Conservation (phyloP, 2,329 filamentous ascomycete genomes). For the Teratosphaeriaceae sp. region DNA sequence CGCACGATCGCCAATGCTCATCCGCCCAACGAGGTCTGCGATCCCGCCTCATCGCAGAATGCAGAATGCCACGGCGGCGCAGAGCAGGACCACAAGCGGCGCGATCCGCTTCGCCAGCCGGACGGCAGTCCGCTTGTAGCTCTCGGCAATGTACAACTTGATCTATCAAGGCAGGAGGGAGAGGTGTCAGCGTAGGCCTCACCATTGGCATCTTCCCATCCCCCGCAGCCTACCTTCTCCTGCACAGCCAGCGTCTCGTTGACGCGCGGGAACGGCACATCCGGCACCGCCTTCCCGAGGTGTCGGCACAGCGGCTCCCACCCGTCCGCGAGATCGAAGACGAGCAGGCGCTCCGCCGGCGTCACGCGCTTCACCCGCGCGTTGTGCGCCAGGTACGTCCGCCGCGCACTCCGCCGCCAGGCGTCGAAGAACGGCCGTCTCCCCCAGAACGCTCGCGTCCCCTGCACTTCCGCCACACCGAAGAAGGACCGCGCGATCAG, state of each 20-base stretch:
- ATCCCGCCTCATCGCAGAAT: too few species aligned
- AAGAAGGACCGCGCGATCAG: background rate
- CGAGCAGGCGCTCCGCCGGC: conserved; percentile 18
- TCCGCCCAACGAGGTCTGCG: too few species aligned
- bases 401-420: conserved; percentile 1
- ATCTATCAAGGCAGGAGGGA: too few species aligned
- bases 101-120: background rate
- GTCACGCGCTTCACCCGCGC: conserved; percentile 14
- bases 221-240: background rate
- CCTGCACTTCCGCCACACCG: background rate
- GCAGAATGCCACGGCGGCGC: background rate
- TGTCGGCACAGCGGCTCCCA: conserved; percentile 41
- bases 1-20: too few species aligned
- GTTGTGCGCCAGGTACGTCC: conserved; percentile 5
- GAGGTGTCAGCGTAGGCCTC: too few species aligned
- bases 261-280: conserved; percentile 28
- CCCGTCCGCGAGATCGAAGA: conserved; percentile 27
- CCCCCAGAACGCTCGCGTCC: background rate
- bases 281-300: conserved; percentile 30
- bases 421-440: background rate
- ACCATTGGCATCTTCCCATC: too few species aligned
- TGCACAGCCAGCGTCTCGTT: conserved; percentile 3
- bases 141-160: conserved; percentile 3
- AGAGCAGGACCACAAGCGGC: background rate
- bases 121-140: background rate